phyloP scores from a whole-genome alignment of 2,329 filamentous ascomycete genomes.

The Salinomyces thailandicus region DNA sequence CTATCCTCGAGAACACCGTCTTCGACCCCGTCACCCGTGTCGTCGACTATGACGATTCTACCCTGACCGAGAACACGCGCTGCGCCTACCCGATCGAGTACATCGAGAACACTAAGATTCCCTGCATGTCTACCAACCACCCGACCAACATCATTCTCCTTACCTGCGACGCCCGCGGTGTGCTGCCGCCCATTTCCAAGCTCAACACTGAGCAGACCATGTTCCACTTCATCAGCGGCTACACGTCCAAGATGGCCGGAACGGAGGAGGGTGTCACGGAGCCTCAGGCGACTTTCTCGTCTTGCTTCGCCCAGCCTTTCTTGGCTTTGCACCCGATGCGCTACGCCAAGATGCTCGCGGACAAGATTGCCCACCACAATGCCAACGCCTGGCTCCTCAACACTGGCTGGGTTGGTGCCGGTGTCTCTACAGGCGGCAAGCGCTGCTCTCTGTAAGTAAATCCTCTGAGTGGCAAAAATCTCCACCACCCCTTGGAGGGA shows the following conservation, averaged over 20 bases:
- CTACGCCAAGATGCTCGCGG: constrained; percentile 95
- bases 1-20: constrained; percentile 96
- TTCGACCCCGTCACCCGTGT: constrained; percentile 82
- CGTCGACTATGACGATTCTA: constrained; percentile 92
- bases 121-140: constrained; percentile 77
- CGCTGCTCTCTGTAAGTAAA: background rate
- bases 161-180: constrained; percentile 94
- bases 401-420: constrained; percentile 93
- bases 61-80: constrained; percentile 95
- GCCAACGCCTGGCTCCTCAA: constrained; percentile 97
- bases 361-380: constrained; percentile 93
- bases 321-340: constrained; percentile 97
- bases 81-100: constrained; percentile 99
- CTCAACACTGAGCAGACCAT: constrained; percentile 90
- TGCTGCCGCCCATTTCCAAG: constrained; percentile 95
- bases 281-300: constrained; percentile 96
- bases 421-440: constrained; percentile 53
- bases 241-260: constrained; percentile 99
- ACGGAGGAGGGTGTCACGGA: constrained; percentile 96
- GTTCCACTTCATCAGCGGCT: constrained; percentile 99
- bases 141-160: constrained; percentile 96
- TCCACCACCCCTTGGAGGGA: too few relatives aligned
- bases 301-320: constrained; percentile 99
- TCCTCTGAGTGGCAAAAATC: background rate
- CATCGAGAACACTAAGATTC: constrained; percentile 97